These are phyloP conservation scores for Theobroma cacao DNA, from an alignment of 345 rosid species.

Conservation along the genomic window DNA sequence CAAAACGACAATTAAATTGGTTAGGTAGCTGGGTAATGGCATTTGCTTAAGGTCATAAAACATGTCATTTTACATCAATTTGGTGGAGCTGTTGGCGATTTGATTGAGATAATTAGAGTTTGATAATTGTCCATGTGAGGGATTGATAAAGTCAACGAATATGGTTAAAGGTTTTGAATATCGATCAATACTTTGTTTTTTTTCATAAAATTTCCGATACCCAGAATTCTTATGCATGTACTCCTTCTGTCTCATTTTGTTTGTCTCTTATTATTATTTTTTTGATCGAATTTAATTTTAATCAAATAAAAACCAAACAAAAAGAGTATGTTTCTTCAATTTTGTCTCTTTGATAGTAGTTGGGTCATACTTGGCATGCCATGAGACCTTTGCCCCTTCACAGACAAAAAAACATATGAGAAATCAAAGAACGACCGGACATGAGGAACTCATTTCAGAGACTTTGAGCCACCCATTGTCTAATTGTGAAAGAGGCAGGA, in stretches of 20 bases:
- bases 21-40: conserved; percentile 5
- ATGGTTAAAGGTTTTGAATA: not conserved
- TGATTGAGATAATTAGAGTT: conserved; percentile 12
- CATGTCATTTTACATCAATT: conserved; percentile 3
- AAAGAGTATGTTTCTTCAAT: not conserved
- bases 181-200: not conserved
- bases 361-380: not conserved
- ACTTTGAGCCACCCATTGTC: not conserved
- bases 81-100: conserved; percentile 42
- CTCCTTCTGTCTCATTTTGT: no score
- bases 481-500: not conserved
- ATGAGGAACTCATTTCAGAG: not conserved
- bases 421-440: not conserved
- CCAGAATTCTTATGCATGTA: not conserved
- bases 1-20: not conserved
- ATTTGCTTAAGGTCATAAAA: conserved; percentile 24
- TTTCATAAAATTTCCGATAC: not conserved
- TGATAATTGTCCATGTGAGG: not conserved
- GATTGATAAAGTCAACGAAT: not conserved
- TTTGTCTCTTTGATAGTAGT: not conserved
- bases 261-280: no score
- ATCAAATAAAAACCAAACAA: no score
- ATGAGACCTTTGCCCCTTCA: not conserved
- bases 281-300: no score
- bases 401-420: not conserved